Evolutionary conservation across 495 filamentous ascomycete genomes (phyloP).

Genomic region (Penicillium salamii): DNA sequence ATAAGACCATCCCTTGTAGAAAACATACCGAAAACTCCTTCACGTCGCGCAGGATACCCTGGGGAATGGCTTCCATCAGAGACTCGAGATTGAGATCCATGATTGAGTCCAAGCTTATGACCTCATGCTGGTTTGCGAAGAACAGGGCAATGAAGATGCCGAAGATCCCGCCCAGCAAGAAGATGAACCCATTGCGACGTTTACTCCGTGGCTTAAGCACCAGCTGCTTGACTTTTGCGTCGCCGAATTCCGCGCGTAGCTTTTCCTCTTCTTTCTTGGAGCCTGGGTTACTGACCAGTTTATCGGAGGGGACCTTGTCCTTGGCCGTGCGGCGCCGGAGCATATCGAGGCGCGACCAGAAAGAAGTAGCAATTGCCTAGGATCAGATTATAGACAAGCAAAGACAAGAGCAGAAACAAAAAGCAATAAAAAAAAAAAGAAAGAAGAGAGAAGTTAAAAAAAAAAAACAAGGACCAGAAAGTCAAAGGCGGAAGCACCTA

Average conservation of each 20-base stretch:
- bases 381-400: too few relatives aligned
- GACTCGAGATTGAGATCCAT: slow-evolving; percentile 81
- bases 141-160: slow-evolving; percentile 78
- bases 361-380: too few relatives aligned
- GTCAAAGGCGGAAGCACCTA: slow-evolving; percentile 9
- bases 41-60: slow-evolving; percentile 76
- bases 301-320: slow-evolving; percentile 26
- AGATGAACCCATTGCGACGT: slow-evolving; percentile 74
- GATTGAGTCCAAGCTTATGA: slow-evolving; percentile 77
- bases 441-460: neutral
- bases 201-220: slow-evolving; percentile 55
- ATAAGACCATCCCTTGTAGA: neutral
- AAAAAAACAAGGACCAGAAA: neutral
- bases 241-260: slow-evolving; percentile 23
- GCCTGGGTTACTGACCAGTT: neutral
- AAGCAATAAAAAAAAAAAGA: neutral
- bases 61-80: slow-evolving; percentile 77
- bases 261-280: slow-evolving; percentile 21
- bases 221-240: slow-evolving; percentile 37
- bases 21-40: slow-evolving; percentile 71
- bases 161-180: slow-evolving; percentile 78
- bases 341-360: slow-evolving; percentile 26
- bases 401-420: neutral
- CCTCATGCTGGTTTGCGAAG: slow-evolving; percentile 79
- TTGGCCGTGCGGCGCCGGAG: slow-evolving; percentile 42